Evolutionary conservation across 306 rosid genomes (phyloP).

Genomic region (Carpinus viminea): DNA sequence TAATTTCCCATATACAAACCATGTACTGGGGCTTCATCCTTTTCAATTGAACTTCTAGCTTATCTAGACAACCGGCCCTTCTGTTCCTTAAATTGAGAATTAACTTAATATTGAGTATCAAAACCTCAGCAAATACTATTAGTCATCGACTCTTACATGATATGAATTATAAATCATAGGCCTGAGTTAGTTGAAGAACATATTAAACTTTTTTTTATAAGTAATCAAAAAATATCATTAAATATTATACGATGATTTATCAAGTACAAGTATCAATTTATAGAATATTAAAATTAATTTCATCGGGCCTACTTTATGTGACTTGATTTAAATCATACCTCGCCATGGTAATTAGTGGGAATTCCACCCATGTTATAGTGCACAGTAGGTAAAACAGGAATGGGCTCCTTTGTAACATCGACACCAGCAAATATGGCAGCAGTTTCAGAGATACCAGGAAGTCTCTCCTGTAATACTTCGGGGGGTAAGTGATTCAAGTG

Average conservation of each 20-base stretch:
- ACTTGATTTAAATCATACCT: slow-evolving; percentile 49
- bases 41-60: not conserved
- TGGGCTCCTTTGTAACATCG: slow-evolving; percentile 96
- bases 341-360: slow-evolving; percentile 91
- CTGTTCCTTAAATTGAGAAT: not conserved
- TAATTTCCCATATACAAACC: not conserved
- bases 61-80: not conserved
- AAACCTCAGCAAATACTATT: not conserved
- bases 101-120: not conserved
- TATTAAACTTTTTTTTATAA: not conserved
- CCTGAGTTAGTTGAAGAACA: not conserved
- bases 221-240: no score
- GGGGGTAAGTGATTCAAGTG: slow-evolving; percentile 99
- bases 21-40: not conserved
- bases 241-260: no score
- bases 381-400: slow-evolving; percentile 96
- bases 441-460: slow-evolving; percentile 99
- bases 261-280: not conserved
- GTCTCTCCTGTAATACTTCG: slow-evolving; percentile 98
- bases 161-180: not conserved
- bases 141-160: not conserved
- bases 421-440: slow-evolving; percentile 99
- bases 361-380: slow-evolving; percentile 99
- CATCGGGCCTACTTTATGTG: slow-evolving; percentile 1
- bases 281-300: not conserved